Evolutionary conservation across 371 early-diverging fungal genomes (phyloP), one percentile per base, ranked within the genome.

Genomic region (Phascolomyces articulosus): DNA sequence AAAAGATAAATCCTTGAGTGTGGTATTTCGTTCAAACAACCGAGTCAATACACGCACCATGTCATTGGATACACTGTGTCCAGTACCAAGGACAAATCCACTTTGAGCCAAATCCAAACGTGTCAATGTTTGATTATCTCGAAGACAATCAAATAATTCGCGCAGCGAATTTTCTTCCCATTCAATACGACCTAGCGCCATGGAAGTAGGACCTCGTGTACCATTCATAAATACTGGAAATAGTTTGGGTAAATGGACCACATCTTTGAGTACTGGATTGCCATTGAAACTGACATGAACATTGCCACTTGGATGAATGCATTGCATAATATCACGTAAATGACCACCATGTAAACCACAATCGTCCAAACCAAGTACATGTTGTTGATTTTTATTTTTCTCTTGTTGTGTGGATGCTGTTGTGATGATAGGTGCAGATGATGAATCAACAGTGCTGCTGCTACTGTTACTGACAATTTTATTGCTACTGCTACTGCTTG

Each of bases 151-250:
- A 27, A 80, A 69, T 15, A 78, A 64, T 56, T 80, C 81, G 23
- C 76, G 71, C 15, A 80, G 40, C 0, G 73, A 68, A 18, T 61
- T 63, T 24, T 80, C 81, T 34, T 80, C 81, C 81, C 81, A 80
- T 55, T 80, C 78, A 11, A 66, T 63, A 13, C 65, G 58, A 10
- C 73, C 69, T 24, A 80, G 53, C 8, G 78, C 71, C n/a, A 80
- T 23, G 0, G 74, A 76, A 0, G 40, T 53, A 13, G 81, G 81
- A 1, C 78, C 78, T 40, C 74, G 70, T 11, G 24, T 51, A 4
- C 73, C 65, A 38, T 80, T 72, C 57, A 74, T 53, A 16, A 80
- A 66, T 4, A 74, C 70, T n/a, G 74, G 70, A 23, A 69, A 70
- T 1, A 80, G 53, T 34, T 71, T 71, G 2, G 81, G 81, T 40